These are phyloP conservation scores for Pseudofabraea citricarpa DNA, from an alignment of 2,329 filamentous ascomycete genomes.

Conservation along the genomic window DNA sequence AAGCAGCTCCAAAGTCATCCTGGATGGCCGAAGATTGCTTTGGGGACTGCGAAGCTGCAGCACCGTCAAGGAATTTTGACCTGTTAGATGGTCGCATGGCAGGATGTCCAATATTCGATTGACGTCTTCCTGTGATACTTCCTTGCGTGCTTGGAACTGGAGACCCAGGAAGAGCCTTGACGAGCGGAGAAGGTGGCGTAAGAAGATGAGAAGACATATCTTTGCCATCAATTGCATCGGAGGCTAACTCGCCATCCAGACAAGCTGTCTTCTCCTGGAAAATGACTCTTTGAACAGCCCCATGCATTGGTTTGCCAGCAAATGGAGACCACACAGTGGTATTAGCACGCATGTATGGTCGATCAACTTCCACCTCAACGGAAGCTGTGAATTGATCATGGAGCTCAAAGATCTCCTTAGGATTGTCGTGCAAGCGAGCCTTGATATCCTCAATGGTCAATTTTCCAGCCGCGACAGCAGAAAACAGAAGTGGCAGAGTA, in stretches of 20 bases:
- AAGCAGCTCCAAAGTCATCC: constrained; percentile 42
- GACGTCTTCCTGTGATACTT: constrained; percentile 21
- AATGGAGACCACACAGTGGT: constrained; percentile 65
- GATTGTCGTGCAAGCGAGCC: constrained; percentile 68
- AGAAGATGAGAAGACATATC: constrained; percentile 69
- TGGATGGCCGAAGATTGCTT: constrained; percentile 24
- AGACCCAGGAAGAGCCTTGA: constrained; percentile 39
- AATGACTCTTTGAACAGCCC: constrained; percentile 68
- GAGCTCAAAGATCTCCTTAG: constrained; percentile 76
- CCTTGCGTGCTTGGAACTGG: constrained; percentile 29
- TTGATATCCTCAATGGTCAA: constrained; percentile 71
- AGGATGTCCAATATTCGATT: constrained; percentile 27
- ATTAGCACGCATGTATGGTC: constrained; percentile 56
- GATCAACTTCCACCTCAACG: constrained; percentile 72
- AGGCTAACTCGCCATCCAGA: constrained; percentile 61
- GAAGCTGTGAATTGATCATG: constrained; percentile 72
- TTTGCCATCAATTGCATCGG: constrained; percentile 55
- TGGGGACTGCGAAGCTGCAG: constrained; percentile 28
- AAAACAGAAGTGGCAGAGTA: constrained; percentile 68
- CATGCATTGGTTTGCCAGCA: constrained; percentile 61
- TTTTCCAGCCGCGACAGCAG: constrained; percentile 68
- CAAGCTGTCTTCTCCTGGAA: constrained; percentile 73
- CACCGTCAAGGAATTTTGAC: constrained; percentile 31
- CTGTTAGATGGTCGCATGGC: constrained; percentile 30
- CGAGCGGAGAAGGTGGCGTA: constrained; percentile 48